A percentile compares a stretch with the other conserved stretches of the same genome.
Evolutionary conservation across 2,329 filamentous ascomycete species (phyloP).

Genomic region (Zalaria sp.): DNA sequence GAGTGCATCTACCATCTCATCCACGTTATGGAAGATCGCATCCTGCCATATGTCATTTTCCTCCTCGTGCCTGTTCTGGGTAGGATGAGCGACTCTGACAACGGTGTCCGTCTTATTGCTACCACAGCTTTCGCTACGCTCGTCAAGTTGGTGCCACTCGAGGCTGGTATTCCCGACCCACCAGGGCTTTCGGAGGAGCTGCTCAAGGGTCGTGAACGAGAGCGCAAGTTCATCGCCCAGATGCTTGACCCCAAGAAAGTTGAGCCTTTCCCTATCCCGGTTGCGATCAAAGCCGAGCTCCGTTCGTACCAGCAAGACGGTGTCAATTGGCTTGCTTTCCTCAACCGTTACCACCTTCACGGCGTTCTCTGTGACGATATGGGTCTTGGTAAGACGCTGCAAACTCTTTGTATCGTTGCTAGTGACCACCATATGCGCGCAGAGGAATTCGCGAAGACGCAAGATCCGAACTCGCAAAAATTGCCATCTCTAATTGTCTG

Average conservation of each 20-base stretch:
- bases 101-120: constrained; percentile 83
- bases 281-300: constrained; percentile 91
- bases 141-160: constrained; percentile 90
- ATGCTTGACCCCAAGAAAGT: constrained; percentile 96
- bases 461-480: constrained; percentile 60
- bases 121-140: constrained; percentile 95
- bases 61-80: constrained; percentile 93
- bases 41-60: constrained; percentile 96
- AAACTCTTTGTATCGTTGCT: constrained; percentile 94
- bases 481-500: constrained; percentile 91
- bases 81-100: constrained; percentile 96
- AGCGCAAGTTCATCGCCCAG: constrained; percentile 92
- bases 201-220: constrained; percentile 78
- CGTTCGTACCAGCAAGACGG: constrained; percentile 97
- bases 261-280: constrained; percentile 82
- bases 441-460: constrained; percentile 76
- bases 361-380: constrained; percentile 98
- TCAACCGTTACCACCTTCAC: constrained; percentile 95
- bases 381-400: constrained; percentile 94
- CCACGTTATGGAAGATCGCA: constrained; percentile 92
- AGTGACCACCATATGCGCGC: constrained; percentile 92
- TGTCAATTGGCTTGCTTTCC: constrained; percentile 96
- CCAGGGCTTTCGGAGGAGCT: constrained; percentile 82
- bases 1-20: constrained; percentile 96
- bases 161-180: constrained; percentile 93